Base-by-base conservation (phyloP, 441 rosid species). In the Metrosideros polymorpha region DNA sequence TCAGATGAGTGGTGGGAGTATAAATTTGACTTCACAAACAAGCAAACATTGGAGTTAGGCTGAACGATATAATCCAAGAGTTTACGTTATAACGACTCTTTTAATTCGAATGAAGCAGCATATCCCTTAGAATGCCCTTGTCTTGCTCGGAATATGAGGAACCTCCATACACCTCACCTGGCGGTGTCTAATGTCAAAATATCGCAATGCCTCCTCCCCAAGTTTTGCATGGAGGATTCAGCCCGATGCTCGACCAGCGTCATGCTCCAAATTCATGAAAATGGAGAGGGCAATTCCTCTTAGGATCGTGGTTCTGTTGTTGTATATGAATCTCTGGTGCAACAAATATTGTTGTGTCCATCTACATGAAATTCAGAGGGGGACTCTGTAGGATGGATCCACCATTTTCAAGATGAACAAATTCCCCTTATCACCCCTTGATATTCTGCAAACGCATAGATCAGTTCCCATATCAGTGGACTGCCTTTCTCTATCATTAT, bases 351-450 rank as follows among this genome's bases (percentile, higher is more conserved):
- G 15, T 27, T 56, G 8, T 22, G 79, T 22, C 14, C 83, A 54
- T 18, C 45, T 50, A 32, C 59, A 29, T 51, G 43, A 51, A 39
- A 29, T 57, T 87, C 82, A 91, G 13, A 88, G 82, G 54, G 92
- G 92, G 25, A 91, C 90, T 83, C 92, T 84, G 39, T 91, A 92
- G 57, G 89, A 89, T 42, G 92, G 92, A 91, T 92, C 93, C 84
- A 86, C 93, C 92, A 92, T 91, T 89, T 88, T 91, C 85, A 92
- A 43, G 83, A 92, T 82, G 92, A 91, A 92, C 75, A 91, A 86
- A 86, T 92, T 92, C 79, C 90, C 94, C 83, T 86, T 85, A 57
- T 92, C 43, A 14, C 92, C 92, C 55, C 92, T 91, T 56, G 93
- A 92, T 45, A 92, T 91, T 83, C 93, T 92, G 86, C 86, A 89